These are phyloP conservation scores for Pestalotiopsis sp. DNA, from an alignment of 2,329 filamentous ascomycete genomes.

Conservation along the genomic window DNA sequence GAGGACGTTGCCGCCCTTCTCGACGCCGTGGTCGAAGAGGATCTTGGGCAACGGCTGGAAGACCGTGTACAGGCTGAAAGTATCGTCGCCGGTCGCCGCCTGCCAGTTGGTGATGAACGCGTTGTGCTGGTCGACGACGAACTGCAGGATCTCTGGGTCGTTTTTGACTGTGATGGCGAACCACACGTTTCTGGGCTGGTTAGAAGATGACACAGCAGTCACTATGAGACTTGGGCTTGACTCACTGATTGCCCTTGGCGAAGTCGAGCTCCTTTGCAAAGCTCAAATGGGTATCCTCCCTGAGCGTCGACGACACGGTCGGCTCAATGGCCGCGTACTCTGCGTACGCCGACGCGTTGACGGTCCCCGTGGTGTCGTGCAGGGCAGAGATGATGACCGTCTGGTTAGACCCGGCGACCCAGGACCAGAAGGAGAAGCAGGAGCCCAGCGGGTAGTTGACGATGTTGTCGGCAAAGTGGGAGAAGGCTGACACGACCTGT, in stretches of 20 bases:
- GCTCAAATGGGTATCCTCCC: constrained; percentile 15
- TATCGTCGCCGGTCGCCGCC: background rate
- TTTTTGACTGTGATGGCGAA: constrained; percentile 20
- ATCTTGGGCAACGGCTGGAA: constrained; percentile 41
- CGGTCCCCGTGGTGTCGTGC: constrained; percentile 17
- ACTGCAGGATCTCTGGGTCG: constrained; percentile 30
- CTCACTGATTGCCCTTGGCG: constrained; percentile 13
- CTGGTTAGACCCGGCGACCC: constrained; percentile 9
- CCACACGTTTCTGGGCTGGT: constrained; percentile 13
- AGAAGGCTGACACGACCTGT: constrained; percentile 18
- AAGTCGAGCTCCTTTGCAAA: constrained; percentile 16
- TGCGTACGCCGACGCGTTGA: constrained; percentile 15
- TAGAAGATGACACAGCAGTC: background rate
- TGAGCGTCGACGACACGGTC: constrained; percentile 12
- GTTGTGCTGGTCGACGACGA: constrained; percentile 39
- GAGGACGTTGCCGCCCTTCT: constrained; percentile 42
- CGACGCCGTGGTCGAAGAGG: constrained; percentile 33
- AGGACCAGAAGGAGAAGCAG: constrained; percentile 19
- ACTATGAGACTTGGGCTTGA: background rate
- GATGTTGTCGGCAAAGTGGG: constrained; percentile 18
- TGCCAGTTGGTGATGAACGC: constrained; percentile 1
- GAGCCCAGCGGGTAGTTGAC: constrained; percentile 16
- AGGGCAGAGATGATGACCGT: constrained; percentile 17
- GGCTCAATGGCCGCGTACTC: constrained; percentile 18
- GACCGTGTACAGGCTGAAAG: constrained; percentile 15